phyloP scores from a whole-genome alignment of 495 filamentous ascomycete species.

The Xylaria curta region DNA sequence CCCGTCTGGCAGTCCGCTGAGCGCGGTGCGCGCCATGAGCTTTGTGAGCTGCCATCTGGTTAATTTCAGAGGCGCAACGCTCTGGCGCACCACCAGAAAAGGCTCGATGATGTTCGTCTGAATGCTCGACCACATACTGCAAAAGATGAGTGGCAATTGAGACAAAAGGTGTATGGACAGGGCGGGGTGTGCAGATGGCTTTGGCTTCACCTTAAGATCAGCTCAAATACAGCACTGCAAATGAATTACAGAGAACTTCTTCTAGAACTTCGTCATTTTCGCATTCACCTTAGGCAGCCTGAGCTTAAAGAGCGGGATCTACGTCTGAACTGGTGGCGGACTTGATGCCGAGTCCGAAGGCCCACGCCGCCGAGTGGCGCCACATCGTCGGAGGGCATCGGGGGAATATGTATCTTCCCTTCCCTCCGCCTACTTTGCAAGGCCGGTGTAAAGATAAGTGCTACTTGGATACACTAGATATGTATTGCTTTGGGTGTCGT shows the following conservation, averaged over 20 bases:
- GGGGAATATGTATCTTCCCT: background rate
- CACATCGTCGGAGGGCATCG: background rate
- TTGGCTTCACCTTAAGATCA: background rate
- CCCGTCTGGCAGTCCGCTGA: background rate
- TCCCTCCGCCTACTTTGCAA: background rate
- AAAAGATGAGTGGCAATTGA: background rate
- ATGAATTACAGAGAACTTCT: background rate
- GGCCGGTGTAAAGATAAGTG: background rate
- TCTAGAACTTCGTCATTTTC: background rate
- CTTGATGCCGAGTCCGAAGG: conserved; percentile 18
- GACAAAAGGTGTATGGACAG: background rate
- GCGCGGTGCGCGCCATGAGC: background rate
- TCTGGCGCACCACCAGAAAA: background rate
- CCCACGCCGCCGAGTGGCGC: conserved; percentile 4
- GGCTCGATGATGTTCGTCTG: background rate
- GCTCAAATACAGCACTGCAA: background rate
- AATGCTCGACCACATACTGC: background rate
- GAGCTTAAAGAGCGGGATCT: conserved; percentile 14
- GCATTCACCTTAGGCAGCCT: background rate
- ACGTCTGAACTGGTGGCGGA: background rate
- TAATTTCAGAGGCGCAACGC: background rate
- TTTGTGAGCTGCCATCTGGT: background rate
- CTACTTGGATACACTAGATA: background rate
- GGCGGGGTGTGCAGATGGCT: background rate
- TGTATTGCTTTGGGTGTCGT: background rate